phyloP scores from a whole-genome alignment of 208 protist genomes.

The Phytomonas sp. region DNA sequence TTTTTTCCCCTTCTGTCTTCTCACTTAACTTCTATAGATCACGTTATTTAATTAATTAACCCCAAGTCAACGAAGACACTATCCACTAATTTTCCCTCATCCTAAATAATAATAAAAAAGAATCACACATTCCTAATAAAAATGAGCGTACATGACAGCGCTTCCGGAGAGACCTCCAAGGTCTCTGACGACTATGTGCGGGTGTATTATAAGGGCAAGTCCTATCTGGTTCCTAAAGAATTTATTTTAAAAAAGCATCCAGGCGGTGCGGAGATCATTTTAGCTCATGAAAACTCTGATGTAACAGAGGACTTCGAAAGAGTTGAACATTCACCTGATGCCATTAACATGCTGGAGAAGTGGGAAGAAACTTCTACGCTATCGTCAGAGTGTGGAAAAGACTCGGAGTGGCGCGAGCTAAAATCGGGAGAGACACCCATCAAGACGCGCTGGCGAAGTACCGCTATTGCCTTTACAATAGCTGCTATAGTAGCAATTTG shows the following conservation, averaged over 20 bases:
- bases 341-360: background rate
- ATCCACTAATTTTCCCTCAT: background rate
- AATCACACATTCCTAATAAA: background rate
- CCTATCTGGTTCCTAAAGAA: slow-evolving; percentile 7
- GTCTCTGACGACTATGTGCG: background rate
- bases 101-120: background rate
- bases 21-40: background rate
- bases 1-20: background rate
- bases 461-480: slow-evolving; percentile 16
- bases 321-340: background rate
- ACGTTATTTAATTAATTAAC: background rate
- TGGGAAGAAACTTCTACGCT: background rate
- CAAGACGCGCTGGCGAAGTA: slow-evolving; percentile 21
- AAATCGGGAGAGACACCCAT: background rate
- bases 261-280: slow-evolving; percentile 2
- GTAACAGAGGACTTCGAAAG: background rate
- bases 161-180: background rate
- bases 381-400: background rate
- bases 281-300: background rate
- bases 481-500: slow-evolving; percentile 14
- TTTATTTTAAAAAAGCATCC: slow-evolving; percentile 14
- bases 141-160: background rate
- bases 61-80: background rate
- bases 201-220: slow-evolving; percentile 6
- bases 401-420: background rate